phyloP scores from a whole-genome alignment of 352 stramenopile genomes.

The Aphanomyces euteiches region DNA sequence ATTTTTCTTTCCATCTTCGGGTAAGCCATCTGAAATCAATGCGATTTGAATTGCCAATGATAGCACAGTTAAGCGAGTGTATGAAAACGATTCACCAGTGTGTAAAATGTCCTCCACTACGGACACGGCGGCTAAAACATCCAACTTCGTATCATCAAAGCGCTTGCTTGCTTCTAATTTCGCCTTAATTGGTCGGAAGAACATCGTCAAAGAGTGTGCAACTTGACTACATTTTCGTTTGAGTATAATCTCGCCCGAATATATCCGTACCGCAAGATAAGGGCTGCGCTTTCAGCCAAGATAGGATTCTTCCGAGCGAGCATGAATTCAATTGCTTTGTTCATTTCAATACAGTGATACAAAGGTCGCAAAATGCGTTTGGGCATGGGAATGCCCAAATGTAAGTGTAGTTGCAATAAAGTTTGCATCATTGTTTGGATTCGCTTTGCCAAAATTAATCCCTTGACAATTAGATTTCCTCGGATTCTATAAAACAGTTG shows the following conservation, averaged over 20 bases:
- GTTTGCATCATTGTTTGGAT: constrained; percentile 89
- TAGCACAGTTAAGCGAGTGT: constrained; percentile 25
- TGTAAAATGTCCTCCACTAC: constrained; percentile 84
- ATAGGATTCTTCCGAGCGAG: constrained; percentile 84
- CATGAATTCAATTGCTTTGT: constrained; percentile 93
- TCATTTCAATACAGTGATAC: constrained; percentile 86
- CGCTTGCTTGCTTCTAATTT: constrained; percentile 80
- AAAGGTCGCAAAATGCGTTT: constrained; percentile 80
- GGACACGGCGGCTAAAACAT: constrained; percentile 76
- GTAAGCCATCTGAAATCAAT: constrained; percentile 10
- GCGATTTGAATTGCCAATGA: constrained; percentile 23
- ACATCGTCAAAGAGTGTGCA: constrained; percentile 69
- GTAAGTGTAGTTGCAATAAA: constrained; percentile 84
- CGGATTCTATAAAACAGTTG: constrained; percentile 44
- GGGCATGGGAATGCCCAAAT: constrained; percentile 79
- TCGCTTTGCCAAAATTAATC: constrained; percentile 83
- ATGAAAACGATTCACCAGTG: constrained; percentile 36
- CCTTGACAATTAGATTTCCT: constrained; percentile 89
- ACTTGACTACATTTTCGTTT: constrained; percentile 42
- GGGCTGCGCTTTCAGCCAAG: constrained; percentile 62
- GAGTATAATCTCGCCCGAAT: too few relatives aligned
- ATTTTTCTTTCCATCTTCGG: background rate
- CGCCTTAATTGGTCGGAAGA: constrained; percentile 78
- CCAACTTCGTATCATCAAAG: constrained; percentile 84
- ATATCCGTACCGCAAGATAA: constrained; percentile 46